Base-by-base conservation (phyloP, 1,284 basidiomycete species). In the Mrakiaceae sp. region DNA sequence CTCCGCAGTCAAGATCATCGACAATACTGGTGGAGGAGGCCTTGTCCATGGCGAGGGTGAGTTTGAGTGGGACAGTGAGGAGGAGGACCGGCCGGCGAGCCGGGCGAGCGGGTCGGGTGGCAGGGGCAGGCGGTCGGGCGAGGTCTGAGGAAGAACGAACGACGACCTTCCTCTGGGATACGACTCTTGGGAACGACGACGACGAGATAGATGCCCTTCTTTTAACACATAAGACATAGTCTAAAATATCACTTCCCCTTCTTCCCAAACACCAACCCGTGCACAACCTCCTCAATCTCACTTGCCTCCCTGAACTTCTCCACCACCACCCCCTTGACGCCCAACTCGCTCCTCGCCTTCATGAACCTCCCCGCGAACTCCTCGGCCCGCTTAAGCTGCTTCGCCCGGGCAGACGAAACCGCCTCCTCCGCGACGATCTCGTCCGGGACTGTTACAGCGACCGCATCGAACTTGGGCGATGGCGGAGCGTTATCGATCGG, bases 291-390 rank as follows among this genome's bases (percentile, higher is more conserved):
- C 50, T 58, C 60, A 5, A 66, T 49, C 48, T 63, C 65, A 2
- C n/a, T 53, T 3, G 60, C 62, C 53, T 58, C 55, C n/a, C 62
- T 52, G 14, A 66, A 66, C 57, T 66, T 66, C 42, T 27, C 58
- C n/a, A 66, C 56, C 50, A 50, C 42, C 27, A 66, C 62, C 9
- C 65, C 65, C 51, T 58, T 59, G 46, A 2, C 7, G 5, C 14
- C 57, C 50, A 66, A 40, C 54, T 60, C 62, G 39, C 50, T 49
- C 53, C 54, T 51, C 39, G 44, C 55, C 27, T 40, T 46, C 14
- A 60, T 50, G 46, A 66, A 66, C 44, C 65, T 27, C 3, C 16
- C 61, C 16, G 58, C 9, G 62, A 66, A 66, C 40, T 59, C 65
- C 8, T 59, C 65, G 6, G 62, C 65, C 12, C 52, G 61, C 47